A percentile compares a stretch with the other conserved stretches of the same genome.
phyloP scores from a whole-genome alignment of 2,329 filamentous ascomycete genomes.

The Fusarium graminum region DNA sequence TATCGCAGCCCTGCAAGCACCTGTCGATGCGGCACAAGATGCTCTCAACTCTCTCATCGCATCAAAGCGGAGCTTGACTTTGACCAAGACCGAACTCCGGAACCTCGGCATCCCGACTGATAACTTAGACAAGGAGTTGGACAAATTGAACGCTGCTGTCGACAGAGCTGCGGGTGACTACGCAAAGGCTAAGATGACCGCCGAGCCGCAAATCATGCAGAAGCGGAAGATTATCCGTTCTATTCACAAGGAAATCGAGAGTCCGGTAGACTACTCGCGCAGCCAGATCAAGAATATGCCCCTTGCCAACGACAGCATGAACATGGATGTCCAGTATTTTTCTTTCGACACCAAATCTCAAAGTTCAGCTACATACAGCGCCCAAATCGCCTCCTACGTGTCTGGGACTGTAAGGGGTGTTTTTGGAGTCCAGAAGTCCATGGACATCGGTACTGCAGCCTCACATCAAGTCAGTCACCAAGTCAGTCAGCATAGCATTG shows the following conservation, averaged over 20 bases:
- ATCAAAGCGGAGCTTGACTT: slow-evolving; percentile 25
- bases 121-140: neutral
- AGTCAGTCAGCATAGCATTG: neutral
- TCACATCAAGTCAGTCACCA: slow-evolving; percentile 5
- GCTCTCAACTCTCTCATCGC: slow-evolving; percentile 29
- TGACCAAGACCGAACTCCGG: slow-evolving; percentile 37
- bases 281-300: slow-evolving; percentile 31
- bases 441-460: neutral
- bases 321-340: slow-evolving; percentile 40
- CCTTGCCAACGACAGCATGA: slow-evolving; percentile 25
- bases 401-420: neutral
- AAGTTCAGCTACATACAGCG: neutral
- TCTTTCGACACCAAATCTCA: slow-evolving; percentile 1
- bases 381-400: neutral
- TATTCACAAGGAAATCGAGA: slow-evolving; percentile 16
- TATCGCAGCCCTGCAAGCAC: neutral
- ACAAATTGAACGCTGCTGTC: neutral
- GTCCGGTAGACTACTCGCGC: slow-evolving; percentile 26
- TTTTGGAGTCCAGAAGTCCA: neutral
- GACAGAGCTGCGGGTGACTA: neutral
- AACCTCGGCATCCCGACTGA: slow-evolving; percentile 20
- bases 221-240: neutral
- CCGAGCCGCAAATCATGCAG: neutral
- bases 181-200: neutral
- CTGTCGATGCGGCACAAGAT: slow-evolving; percentile 30